Percentiles rank a stretch among this genome's conserved stretches.
Evolutionary conservation across 2,329 filamentous ascomycete species (phyloP).

Genomic region (Zelopaecilomyces penicillatus): DNA sequence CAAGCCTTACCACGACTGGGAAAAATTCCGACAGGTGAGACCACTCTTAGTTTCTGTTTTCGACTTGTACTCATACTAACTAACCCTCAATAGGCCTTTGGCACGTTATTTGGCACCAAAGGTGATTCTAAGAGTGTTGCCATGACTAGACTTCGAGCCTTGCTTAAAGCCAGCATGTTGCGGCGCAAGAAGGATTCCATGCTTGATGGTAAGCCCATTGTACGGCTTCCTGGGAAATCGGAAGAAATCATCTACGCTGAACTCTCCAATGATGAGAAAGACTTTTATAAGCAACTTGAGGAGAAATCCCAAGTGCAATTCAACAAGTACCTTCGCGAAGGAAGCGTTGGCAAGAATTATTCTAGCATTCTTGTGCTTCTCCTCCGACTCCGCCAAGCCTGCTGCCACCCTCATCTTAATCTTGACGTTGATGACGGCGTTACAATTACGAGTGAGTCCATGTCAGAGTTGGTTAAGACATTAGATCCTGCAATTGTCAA

Average conservation of each 20-base stretch:
- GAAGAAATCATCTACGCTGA: conserved; percentile 70
- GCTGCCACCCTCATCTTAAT: conserved; percentile 27
- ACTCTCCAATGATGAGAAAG: conserved; percentile 63
- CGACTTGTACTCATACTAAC: conserved; percentile 8
- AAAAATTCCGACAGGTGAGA: conserved; percentile 49
- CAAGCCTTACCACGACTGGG: conserved; percentile 60
- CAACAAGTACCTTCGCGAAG: conserved; percentile 65
- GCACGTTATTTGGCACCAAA: conserved; percentile 25
- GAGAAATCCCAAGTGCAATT: conserved; percentile 59
- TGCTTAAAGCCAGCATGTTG: conserved; percentile 74
- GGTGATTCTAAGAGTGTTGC: conserved; percentile 49
- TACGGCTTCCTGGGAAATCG: conserved; percentile 65
- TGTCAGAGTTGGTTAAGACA: conserved; percentile 53
- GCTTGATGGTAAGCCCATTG: conserved; percentile 72
- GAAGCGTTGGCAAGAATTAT: conserved; percentile 61
- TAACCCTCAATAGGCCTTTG: conserved; percentile 29
- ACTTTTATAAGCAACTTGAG: conserved; percentile 72
- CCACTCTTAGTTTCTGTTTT: neutral
- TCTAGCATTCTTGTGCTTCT: conserved; percentile 73
- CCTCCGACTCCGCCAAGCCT: conserved; percentile 71
- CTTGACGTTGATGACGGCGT: conserved; percentile 26
- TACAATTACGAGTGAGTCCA: conserved; percentile 36
- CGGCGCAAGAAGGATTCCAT: conserved; percentile 72
- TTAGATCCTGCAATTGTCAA: conserved; percentile 53
- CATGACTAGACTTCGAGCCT: conserved; percentile 63